Base-by-base conservation (phyloP, 2,329 filamentous ascomycete genomes). In the Hysterium pulicare region DNA sequence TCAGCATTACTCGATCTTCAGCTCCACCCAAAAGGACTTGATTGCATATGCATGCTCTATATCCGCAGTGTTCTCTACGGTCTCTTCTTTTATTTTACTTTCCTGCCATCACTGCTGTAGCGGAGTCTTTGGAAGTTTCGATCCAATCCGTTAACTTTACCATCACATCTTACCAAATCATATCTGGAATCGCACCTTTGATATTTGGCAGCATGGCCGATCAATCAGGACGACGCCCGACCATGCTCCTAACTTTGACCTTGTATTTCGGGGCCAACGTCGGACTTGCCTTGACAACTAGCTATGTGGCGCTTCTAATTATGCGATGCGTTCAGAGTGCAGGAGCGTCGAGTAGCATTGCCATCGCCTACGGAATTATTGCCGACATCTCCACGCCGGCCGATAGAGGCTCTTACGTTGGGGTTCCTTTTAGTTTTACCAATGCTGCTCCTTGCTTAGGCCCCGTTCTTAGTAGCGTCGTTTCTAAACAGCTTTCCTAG, bases 401-500 rank as follows among this genome's bases (percentile, higher is more conserved):
- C 15, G 65, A 72, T 5, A 53, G 68, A 1, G 70, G 68, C 5
- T 62, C 61, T 1, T 71, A 61, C 38, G 67, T 71, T 59, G 67
- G 65, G 2, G 50, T 68, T 11, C 68, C 69, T 16, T 11, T 22
- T 24, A 9, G 10, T 9, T 38, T 26, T 16, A 34, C 32, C 32
- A 9, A 34, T 16, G 32, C 32, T 8, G 32, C 32, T 9, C 36
- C 59, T 66, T 38, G 65, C 59, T 3, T 78, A 5, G 73, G 70
- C 0, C 76, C 76, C 0, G 67, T 75, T 0, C 68, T 78, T 22
- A 75, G 75, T 0, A 75, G 75, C 9, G 53, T 71, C 0, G 47
- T 78, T 0, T 64, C 69, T 0, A 68, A 75, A 38, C 67, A 67
- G 32, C 50, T 77, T 0, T 74, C 74, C 1, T 78, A 74, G 74